Evolutionary conservation across 768 basidiomycete genomes (phyloP).

Genomic region (Suillus luteus): DNA sequence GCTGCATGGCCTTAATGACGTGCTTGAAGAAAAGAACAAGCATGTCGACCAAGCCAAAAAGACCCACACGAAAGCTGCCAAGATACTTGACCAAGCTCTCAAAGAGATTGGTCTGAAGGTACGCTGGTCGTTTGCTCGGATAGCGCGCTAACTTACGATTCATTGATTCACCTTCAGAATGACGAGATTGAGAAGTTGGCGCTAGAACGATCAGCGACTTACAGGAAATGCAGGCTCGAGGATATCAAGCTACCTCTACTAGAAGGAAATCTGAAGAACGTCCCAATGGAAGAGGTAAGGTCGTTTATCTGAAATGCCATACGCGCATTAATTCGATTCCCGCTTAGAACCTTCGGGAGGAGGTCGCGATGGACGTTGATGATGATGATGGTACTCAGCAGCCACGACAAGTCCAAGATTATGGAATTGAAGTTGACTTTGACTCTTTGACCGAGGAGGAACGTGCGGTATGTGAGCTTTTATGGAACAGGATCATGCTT

Average conservation of each 20-base stretch:
- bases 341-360: constrained; percentile 73
- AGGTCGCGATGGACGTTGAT: constrained; percentile 91
- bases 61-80: constrained; percentile 66
- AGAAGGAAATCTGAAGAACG: constrained; percentile 76
- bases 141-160: not conserved
- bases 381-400: constrained; percentile 80
- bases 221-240: constrained; percentile 91
- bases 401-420: constrained; percentile 72
- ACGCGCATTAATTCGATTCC: constrained; percentile 12
- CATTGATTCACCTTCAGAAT: not conserved
- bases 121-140: constrained; percentile 26
- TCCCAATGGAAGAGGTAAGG: constrained; percentile 92
- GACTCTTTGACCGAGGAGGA: constrained; percentile 72
- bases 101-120: constrained; percentile 89
- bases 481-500: constrained; percentile 1
- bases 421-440: constrained; percentile 91
- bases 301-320: not conserved
- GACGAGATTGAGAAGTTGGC: constrained; percentile 79
- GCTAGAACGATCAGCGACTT: constrained; percentile 82
- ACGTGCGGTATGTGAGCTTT: constrained; percentile 49
- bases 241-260: constrained; percentile 83
- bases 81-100: constrained; percentile 79
- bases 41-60: constrained; percentile 76
- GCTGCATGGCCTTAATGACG: constrained; percentile 48
- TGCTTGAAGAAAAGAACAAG: constrained; percentile 72